A percentile compares a stretch with the other conserved stretches of the same genome.
Conservation (phyloP, 768 basidiomycete genomes). For the Hydnomerulius pinastri region DNA sequence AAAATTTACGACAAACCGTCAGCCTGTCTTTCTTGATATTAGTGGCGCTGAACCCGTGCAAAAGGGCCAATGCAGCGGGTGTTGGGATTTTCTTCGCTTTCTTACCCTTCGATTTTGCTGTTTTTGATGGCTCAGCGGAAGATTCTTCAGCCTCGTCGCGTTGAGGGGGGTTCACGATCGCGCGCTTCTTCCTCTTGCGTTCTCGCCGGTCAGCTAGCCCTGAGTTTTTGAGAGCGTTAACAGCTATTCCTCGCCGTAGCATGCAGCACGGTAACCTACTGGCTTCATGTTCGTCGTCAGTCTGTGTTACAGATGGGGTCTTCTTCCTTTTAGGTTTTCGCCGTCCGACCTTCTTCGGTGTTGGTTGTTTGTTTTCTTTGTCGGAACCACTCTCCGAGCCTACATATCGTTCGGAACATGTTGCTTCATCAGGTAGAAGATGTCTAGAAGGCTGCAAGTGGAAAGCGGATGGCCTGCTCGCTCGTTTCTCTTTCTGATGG, state of each 20-base stretch:
- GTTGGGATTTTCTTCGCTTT: conserved; percentile 24
- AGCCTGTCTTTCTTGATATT: conserved; percentile 39
- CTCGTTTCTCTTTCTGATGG: background rate
- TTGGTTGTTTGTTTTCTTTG: conserved; percentile 4
- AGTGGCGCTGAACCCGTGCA: conserved; percentile 40
- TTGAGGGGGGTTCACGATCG: conserved; percentile 42
- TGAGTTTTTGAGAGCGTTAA: no score
- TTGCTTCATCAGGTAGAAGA: background rate
- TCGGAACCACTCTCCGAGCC: background rate
- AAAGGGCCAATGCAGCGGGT: conserved; percentile 32
- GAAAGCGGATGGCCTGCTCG: background rate
- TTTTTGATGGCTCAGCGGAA: conserved; percentile 7
- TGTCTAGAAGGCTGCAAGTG: background rate
- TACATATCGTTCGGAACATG: background rate
- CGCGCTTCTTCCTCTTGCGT: conserved; percentile 58
- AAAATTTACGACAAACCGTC: conserved; percentile 27
- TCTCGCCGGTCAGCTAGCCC: conserved; percentile 68
- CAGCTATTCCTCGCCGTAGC: no score
- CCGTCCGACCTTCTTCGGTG: conserved; percentile 20
- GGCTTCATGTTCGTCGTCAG: conserved; percentile 38
- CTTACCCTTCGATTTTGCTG: conserved; percentile 12
- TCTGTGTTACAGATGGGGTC: conserved; percentile 12
- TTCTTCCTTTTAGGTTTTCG: conserved; percentile 26
- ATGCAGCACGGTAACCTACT: no score
- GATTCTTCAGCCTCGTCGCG: conserved; percentile 10